phyloP scores from a whole-genome alignment of 805 yeast species.

The Yarrowia keelungensis region DNA sequence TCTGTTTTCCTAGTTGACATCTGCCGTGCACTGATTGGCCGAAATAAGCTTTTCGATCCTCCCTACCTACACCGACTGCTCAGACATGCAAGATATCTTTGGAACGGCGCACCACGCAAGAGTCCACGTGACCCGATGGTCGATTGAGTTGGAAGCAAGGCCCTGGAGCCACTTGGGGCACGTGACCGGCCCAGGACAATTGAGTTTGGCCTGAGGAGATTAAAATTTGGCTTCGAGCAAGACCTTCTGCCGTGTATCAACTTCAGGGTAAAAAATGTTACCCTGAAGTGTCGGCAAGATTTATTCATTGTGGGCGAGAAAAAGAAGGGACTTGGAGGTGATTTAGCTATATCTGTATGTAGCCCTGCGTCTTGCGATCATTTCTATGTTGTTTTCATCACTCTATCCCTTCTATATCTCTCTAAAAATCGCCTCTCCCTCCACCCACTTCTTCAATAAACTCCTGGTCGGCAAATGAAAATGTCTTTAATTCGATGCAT shows the following conservation, averaged over 20 bases:
- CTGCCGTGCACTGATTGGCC: not conserved
- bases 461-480: slow-evolving; percentile 32
- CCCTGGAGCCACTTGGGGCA: not conserved
- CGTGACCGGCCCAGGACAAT: slow-evolving; percentile 27
- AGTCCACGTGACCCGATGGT: slow-evolving; percentile 8
- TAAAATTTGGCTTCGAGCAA: slow-evolving; percentile 14
- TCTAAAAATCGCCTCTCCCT: not conserved
- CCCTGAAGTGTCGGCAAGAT: not conserved
- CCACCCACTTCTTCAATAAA: not conserved
- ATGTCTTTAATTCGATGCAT: slow-evolving; percentile 32
- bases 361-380: not conserved
- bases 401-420: not conserved
- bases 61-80: not conserved
- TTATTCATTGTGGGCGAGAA: not conserved
- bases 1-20: no score
- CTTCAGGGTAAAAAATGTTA: slow-evolving; percentile 20
- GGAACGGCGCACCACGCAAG: not conserved
- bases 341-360: not conserved
- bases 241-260: slow-evolving; percentile 14
- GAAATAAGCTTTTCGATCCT: not conserved
- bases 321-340: no score
- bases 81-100: slow-evolving; percentile 2
- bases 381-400: not conserved
- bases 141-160: not conserved
- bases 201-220: slow-evolving; percentile 20